Evolutionary conservation across 208 protist species (phyloP).

Genomic region (Trypanosoma cruzi): DNA sequence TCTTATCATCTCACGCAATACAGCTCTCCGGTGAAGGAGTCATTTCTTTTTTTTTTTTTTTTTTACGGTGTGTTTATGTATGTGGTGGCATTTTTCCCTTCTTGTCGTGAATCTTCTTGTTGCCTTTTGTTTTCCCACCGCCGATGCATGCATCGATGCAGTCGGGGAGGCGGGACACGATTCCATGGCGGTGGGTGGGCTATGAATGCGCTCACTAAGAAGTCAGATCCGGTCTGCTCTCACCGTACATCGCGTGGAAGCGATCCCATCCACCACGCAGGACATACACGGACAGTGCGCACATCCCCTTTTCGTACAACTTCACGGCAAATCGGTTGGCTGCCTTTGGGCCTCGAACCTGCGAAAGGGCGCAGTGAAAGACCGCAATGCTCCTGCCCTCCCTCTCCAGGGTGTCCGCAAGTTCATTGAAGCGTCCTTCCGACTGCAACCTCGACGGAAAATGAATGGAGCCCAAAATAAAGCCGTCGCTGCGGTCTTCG

Average conservation of each 20-base stretch:
- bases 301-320: conserved; percentile 38
- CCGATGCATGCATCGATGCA: too few species aligned
- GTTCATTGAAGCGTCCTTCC: conserved; percentile 29
- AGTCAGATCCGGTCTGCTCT: conserved; percentile 50
- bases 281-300: conserved; percentile 51
- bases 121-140: too few species aligned
- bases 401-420: conserved; percentile 38
- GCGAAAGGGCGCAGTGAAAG: conserved; percentile 82
- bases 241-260: conserved; percentile 57
- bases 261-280: conserved; percentile 68
- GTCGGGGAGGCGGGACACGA: too few species aligned
- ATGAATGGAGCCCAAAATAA: conserved; percentile 55
- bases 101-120: too few species aligned
- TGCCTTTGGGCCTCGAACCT: conserved; percentile 66
- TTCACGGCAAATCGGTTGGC: conserved; percentile 55
- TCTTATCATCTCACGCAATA: too few species aligned
- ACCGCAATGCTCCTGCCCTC: conserved; percentile 41
- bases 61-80: too few species aligned
- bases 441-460: conserved; percentile 46
- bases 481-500: conserved; percentile 57
- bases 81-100: too few species aligned
- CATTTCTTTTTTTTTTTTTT: too few species aligned
- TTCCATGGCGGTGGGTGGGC: too few species aligned
- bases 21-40: too few species aligned
- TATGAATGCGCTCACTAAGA: background rate